Evolutionary conservation across 2,329 filamentous ascomycete genomes (phyloP).

Genomic region (Aspergillus hiratsukae): DNA sequence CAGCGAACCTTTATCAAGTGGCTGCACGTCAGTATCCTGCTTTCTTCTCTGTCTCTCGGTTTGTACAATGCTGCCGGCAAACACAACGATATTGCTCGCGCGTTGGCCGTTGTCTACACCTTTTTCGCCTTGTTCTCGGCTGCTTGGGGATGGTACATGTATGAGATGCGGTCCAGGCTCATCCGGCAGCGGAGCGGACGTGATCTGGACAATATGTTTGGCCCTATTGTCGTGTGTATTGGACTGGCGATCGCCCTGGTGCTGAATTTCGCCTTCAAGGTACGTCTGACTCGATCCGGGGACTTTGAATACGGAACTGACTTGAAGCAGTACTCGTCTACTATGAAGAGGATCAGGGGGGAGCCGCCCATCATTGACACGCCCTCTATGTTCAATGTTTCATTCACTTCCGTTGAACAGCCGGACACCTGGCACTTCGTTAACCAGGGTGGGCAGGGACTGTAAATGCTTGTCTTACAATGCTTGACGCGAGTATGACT

Average conservation of each 20-base stretch:
- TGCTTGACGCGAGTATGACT: not conserved
- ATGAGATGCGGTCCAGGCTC: constrained; percentile 68
- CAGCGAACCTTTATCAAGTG: constrained; percentile 98
- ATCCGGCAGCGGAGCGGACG: constrained; percentile 82
- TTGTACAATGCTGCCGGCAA: constrained; percentile 84
- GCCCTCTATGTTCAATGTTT: constrained; percentile 12
- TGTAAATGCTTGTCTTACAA: not conserved
- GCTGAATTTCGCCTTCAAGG: constrained; percentile 83
- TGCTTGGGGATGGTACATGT: constrained; percentile 81
- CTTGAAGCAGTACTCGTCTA: constrained; percentile 25
- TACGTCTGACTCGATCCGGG: constrained; percentile 14
- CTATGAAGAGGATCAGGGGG: constrained; percentile 19
- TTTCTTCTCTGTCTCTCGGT: constrained; percentile 76
- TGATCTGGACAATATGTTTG: constrained; percentile 86
- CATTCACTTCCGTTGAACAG: not conserved
- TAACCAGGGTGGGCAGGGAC: constrained; percentile 2
- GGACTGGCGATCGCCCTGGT: constrained; percentile 74
- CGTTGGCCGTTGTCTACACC: constrained; percentile 79
- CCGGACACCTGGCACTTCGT: constrained; percentile 7
- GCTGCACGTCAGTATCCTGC: constrained; percentile 88
- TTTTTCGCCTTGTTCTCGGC: constrained; percentile 77
- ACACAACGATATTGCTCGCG: constrained; percentile 66
- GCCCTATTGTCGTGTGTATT: constrained; percentile 76
- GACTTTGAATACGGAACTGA: not conserved
- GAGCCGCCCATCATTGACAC: constrained; percentile 8